phyloP scores from a whole-genome alignment of 2,329 filamentous ascomycete genomes.

The Penicillium sp. region DNA sequence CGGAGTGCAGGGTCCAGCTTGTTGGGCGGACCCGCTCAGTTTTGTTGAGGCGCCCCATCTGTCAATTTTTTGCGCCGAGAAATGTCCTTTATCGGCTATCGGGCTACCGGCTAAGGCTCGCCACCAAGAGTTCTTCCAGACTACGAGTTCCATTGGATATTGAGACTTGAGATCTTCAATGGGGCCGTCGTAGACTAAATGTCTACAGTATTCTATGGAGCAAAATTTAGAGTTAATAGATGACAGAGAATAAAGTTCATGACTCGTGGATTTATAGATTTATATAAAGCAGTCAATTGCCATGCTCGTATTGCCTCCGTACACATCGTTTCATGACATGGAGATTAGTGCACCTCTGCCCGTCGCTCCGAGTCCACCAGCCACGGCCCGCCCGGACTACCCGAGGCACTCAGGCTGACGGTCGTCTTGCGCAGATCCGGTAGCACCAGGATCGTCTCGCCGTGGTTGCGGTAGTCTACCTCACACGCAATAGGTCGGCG shows the following conservation, averaged over 20 bases:
- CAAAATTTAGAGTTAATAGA: neutral
- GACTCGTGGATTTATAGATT: conserved; percentile 20
- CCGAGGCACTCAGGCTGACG: conserved; percentile 65
- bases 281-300: neutral
- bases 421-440: conserved; percentile 68
- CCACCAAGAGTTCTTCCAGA: neutral
- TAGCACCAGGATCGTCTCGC: conserved; percentile 70
- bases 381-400: conserved; percentile 55
- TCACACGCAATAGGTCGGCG: conserved; percentile 57
- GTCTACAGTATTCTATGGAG: neutral
- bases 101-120: neutral
- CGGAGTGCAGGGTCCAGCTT: conserved; percentile 2
- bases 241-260: conserved; percentile 8
- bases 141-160: neutral
- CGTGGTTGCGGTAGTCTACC: conserved; percentile 72
- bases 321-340: neutral
- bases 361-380: conserved; percentile 59
- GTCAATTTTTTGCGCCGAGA: conserved; percentile 3
- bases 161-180: neutral
- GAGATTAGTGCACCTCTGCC: conserved; percentile 14
- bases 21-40: conserved; percentile 20
- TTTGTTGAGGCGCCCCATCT: conserved; percentile 21
- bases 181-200: neutral
- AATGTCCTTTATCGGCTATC: neutral
- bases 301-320: neutral